phyloP scores from a whole-genome alignment of 2,329 filamentous ascomycete genomes.

The Colletotrichum sojae region DNA sequence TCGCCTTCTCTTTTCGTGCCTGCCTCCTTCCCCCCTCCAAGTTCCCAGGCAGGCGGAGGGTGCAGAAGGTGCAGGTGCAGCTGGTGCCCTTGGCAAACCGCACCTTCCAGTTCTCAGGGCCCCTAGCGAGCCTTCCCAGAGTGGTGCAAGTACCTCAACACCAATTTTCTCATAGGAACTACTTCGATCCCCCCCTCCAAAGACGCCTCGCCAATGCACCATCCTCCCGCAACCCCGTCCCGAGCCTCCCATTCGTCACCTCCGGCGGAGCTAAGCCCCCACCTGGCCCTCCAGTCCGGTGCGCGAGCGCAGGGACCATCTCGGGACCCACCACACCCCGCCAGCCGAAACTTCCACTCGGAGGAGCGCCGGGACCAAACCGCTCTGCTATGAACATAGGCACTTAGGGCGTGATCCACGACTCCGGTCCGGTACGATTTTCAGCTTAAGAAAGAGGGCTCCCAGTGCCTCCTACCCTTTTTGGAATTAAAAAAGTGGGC shows the following conservation, averaged over 20 bases:
- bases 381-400: no score
- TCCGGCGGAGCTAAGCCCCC: conserved; percentile 7
- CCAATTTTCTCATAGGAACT: fast-evolving
- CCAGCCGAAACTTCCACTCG: conserved; percentile 10
- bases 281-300: conserved; percentile 4
- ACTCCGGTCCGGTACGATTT: no score
- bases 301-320: conserved; percentile 12
- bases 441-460: no score
- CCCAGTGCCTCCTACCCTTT: no score
- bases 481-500: no score
- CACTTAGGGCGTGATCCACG: no score
- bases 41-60: no score
- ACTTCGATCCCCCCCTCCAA: background rate
- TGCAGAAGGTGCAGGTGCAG: no score
- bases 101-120: no score
- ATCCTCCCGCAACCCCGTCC: conserved; percentile 1
- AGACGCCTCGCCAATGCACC: background rate
- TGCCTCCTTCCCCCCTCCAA: background rate
- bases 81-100: no score
- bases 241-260: conserved; percentile 14
- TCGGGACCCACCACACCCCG: conserved; percentile 8
- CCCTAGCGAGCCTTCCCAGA: no score
- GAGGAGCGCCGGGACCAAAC: no score
- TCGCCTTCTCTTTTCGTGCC: background rate
- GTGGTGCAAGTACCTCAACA: background rate